These are phyloP conservation scores for Auricularia sp. DNA, from an alignment of 768 basidiomycete genomes.

Conservation along the genomic window DNA sequence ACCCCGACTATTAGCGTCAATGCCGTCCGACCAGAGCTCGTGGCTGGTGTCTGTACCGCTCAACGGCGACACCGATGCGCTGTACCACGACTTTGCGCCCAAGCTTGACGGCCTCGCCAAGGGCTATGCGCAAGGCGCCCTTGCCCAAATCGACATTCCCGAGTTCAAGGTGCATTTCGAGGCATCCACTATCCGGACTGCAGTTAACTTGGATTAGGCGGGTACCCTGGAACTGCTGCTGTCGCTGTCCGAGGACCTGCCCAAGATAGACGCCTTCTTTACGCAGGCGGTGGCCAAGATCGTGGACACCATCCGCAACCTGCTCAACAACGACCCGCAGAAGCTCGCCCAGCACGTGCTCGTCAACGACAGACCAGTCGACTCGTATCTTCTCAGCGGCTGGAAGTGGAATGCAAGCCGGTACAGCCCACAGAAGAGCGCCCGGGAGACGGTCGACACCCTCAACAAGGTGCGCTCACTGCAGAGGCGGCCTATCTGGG, in stretches of 20 bases:
- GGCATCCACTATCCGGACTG: not conserved
- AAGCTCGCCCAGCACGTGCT: conserved; percentile 68
- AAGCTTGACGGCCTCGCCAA: conserved; percentile 48
- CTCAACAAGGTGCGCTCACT: conserved; percentile 61
- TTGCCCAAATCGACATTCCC: conserved; percentile 67
- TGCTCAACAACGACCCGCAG: conserved; percentile 77
- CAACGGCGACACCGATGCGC: conserved; percentile 74
- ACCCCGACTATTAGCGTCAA: conserved; percentile 19
- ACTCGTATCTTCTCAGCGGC: conserved; percentile 64
- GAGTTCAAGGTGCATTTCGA: conserved; percentile 68
- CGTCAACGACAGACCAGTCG: conserved; percentile 69
- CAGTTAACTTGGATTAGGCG: not conserved
- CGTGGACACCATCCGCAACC: conserved; percentile 85
- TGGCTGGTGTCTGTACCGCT: conserved; percentile 86
- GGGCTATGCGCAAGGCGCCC: conserved; percentile 32
- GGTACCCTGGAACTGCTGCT: conserved; percentile 71
- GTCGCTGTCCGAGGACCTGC: conserved; percentile 81
- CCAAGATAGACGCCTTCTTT: conserved; percentile 85
- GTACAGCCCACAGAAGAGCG: conserved; percentile 72
- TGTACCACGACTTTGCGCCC: conserved; percentile 52
- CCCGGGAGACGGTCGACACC: conserved; percentile 76
- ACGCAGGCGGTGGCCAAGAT: conserved; percentile 83
- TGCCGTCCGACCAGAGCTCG: conserved; percentile 95
- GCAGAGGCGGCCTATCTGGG: not conserved
- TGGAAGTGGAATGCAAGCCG: conserved; percentile 95